Conservation (phyloP, 352 stramenopile species). For the Globisporangium mamillatum region DNA sequence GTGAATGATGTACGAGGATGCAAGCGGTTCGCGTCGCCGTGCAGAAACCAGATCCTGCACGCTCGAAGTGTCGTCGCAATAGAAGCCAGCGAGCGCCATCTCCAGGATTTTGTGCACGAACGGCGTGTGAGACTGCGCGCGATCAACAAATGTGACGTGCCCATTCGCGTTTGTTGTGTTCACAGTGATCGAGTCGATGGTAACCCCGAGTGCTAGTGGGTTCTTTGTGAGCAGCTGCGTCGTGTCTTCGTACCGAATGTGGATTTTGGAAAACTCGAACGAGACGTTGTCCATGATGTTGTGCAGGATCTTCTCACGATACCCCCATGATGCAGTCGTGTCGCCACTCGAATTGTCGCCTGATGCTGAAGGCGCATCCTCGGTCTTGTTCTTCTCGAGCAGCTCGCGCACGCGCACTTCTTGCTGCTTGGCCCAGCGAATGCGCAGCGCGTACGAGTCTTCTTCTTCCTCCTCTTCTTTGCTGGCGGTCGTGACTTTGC, state of each 20-base stretch:
- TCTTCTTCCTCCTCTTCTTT: slow-evolving; percentile 27
- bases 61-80: slow-evolving; percentile 50
- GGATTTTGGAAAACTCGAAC: slow-evolving; percentile 80
- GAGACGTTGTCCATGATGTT: slow-evolving; percentile 83
- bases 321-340: slow-evolving; percentile 62
- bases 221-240: slow-evolving; percentile 57
- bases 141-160: slow-evolving; percentile 76
- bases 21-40: slow-evolving; percentile 26
- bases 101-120: slow-evolving; percentile 81
- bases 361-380: slow-evolving; percentile 28
- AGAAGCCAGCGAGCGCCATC: slow-evolving; percentile 53
- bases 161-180: slow-evolving; percentile 81
- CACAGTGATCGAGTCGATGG: slow-evolving; percentile 70
- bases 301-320: slow-evolving; percentile 79
- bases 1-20: slow-evolving; percentile 54
- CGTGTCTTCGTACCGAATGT: slow-evolving; percentile 82
- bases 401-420: slow-evolving; percentile 76
- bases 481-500: not conserved
- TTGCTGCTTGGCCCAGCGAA: slow-evolving; percentile 79
- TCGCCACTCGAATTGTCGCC: slow-evolving; percentile 24
- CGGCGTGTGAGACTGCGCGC: slow-evolving; percentile 66
- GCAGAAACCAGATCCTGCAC: slow-evolving; percentile 23
- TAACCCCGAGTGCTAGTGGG: slow-evolving; percentile 62
- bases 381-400: slow-evolving; percentile 62
- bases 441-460: slow-evolving; percentile 60